phyloP scores from a whole-genome alignment of 345 rosid genomes.

The Fremontodendron californicum region DNA sequence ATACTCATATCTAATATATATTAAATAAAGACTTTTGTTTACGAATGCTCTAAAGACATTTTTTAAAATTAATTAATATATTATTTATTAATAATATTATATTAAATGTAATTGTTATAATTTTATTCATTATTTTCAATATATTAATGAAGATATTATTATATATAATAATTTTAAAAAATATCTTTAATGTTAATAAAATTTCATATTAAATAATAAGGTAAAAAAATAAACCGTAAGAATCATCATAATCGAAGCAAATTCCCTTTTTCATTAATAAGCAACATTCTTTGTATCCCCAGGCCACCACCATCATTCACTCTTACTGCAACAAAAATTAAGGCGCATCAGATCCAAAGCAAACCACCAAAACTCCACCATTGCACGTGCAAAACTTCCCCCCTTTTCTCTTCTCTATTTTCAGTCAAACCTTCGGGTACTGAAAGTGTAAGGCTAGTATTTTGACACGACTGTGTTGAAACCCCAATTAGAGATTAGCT shows the following conservation, averaged over 20 bases:
- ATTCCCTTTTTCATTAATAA: slow-evolving; percentile 20
- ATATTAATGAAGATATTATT: no score
- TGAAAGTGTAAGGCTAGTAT: not conserved
- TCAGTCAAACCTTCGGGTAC: not conserved
- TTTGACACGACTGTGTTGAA: not conserved
- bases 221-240: not conserved
- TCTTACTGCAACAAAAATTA: not conserved
- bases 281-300: slow-evolving; percentile 29
- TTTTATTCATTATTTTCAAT: no score
- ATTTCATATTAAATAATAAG: not conserved
- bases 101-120: no score
- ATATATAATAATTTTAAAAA: no score
- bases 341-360: slow-evolving; percentile 36
- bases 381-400: slow-evolving; percentile 25
- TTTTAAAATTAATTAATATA: no score
- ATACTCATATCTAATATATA: no score
- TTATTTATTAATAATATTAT: no score
- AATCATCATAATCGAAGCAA: slow-evolving; percentile 27
- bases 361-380: not conserved
- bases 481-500: not conserved
- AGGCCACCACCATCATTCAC: not conserved
- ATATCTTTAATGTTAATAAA: no score
- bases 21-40: no score
- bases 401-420: not conserved
- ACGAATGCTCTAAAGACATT: no score